Evolutionary conservation across 2,329 filamentous ascomycete species (phyloP).

Genomic region (Phoma sp.): DNA sequence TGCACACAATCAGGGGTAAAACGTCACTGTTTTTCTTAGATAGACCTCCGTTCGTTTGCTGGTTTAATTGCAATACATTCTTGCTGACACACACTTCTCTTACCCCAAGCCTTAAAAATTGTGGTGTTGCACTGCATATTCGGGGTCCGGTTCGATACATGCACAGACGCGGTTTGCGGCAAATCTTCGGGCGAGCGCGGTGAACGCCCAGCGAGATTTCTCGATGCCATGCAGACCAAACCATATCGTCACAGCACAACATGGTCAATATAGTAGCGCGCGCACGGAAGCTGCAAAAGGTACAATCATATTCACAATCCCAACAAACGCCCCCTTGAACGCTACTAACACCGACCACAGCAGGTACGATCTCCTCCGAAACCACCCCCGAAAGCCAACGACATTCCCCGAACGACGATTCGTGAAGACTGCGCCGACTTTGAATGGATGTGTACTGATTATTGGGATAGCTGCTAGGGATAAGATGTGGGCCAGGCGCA

Average conservation of each 20-base stretch:
- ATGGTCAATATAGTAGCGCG: slow-evolving; percentile 70
- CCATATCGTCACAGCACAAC: slow-evolving; percentile 16
- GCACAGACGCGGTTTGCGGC: no score
- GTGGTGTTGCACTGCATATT: no score
- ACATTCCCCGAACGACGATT: not conserved
- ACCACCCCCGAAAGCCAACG: slow-evolving; percentile 25
- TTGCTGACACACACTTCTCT: no score
- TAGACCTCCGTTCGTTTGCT: no score
- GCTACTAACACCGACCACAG: slow-evolving; percentile 36
- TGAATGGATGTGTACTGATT: not conserved
- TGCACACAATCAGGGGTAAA: no score
- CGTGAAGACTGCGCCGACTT: not conserved
- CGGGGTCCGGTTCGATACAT: no score
- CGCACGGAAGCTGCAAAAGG: slow-evolving; percentile 76
- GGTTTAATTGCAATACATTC: no score
- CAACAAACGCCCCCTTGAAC: not conserved
- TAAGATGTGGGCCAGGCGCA: slow-evolving; percentile 84
- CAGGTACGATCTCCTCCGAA: slow-evolving; percentile 38
- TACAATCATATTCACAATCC: slow-evolving; percentile 53
- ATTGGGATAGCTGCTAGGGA: slow-evolving; percentile 68
- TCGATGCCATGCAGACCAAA: not conserved
- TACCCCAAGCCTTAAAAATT: no score
- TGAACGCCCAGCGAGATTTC: slow-evolving; percentile 15
- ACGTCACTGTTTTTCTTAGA: no score
- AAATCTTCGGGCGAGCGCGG: slow-evolving; percentile 13